Evolutionary conservation across 169 alveolate species (phyloP), one percentile per base, ranked within the genome.

Genomic region (Plasmodium yoelii): DNA sequence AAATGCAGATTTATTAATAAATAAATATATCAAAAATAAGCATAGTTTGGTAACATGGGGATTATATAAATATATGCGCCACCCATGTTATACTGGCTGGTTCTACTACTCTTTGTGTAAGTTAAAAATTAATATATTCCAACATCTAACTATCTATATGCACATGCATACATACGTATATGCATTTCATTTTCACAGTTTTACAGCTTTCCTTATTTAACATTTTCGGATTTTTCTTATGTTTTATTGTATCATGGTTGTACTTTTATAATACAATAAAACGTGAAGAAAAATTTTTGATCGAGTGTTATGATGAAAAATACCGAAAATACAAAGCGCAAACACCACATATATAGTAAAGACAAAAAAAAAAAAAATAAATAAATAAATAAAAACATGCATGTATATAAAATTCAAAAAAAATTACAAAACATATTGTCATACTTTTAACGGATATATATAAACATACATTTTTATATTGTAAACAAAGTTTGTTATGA

Each of bases 31-130:
- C 18, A 80, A 65, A 47, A 12, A 39, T n/a, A 55, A 80, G 6
- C 90, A 80, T 9, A 15, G 19, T 22, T 55, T 80, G 61, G 77
- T 80, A 47, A 80, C 15, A 28, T 46, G 61, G 24, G 90, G 90
- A 1, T 13, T 80, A 15, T 80, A 80, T 47, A 80, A 67, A 60
- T 80, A 80, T 18, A 80, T 80, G 90, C 49, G 90, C 10, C 90
- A 80, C 39, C 90, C 90, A 22, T 80, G 75, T 47, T 80, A 80
- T 47, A 80, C 90, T 51, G 90, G 90, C 9, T 80, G 90, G 90
- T 80, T 80, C 49, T 80, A 65, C 59, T 80, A 80, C 51, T 26
- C 82, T 5, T 18, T 80, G 47, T 80, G 90, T 80, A 80, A 80
- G 80, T 9, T 42, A 22, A 28, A 10, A 19, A 44, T 22, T 1